Base-by-base conservation (phyloP, 176 grass and related monocot genomes). In the Canna indica region DNA sequence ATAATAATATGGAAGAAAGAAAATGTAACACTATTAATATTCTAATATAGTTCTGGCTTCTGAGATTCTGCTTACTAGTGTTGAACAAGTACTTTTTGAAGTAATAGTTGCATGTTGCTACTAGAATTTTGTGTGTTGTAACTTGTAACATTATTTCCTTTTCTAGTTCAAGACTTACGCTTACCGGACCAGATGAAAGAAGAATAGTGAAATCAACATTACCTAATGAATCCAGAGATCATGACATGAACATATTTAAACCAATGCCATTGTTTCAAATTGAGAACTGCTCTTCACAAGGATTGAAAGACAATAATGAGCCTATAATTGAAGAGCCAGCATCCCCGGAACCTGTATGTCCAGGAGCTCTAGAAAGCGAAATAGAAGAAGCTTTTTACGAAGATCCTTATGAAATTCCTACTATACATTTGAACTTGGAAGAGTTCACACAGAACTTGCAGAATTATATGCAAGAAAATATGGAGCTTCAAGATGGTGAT, bases 251-350 rank as follows among this genome's bases (percentile, higher is more conserved):
- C 25, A 27, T 65, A 61, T 65, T 50, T 8, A 75, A 70, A 56
- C 76, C 75, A 22, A 74, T 60, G 45, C 56, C 45, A 29, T 27
- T 77, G 34, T 68, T 41, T 58, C 76, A 70, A 70, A 76, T 80
- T 53, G 85, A 81, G 69, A 64, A 27, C 72, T 53, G 38, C 59
- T 70, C 78, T 74, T 29, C 53, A 64, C 64, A n/a, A 36, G 48
- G 69, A 60, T 22, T 32, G 26, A 45, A n/a, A 32, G 77, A 79
- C 44, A 91, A 80, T 47, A 68, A 35, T 14, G 79, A 91, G 59
- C 85, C 88, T 57, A 96, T 91, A 75, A 89, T 96, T 62, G 92
- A 96, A 79, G 88, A 91, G 36, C 92, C 92, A 62, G 47, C 70
- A 73, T 89, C 81, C 76, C 88, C 92, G 83, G 70, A 80, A 71